Percentiles rank a stretch among this genome's conserved stretches.
These are phyloP conservation scores for Lachnellula cervina DNA, from an alignment of 2,329 filamentous ascomycete species.

Conservation along the genomic window DNA sequence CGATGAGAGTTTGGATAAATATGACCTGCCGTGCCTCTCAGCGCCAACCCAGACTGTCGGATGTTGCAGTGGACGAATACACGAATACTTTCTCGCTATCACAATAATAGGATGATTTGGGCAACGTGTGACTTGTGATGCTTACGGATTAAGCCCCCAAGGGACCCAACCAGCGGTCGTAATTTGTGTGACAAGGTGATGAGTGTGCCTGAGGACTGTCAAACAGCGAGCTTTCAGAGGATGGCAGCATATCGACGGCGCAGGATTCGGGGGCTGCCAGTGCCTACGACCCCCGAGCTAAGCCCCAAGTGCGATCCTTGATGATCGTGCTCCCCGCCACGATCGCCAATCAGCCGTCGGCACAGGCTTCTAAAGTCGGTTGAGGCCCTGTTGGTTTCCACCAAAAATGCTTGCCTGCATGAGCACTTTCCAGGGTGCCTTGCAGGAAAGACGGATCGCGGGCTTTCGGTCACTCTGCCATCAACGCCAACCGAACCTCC, in stretches of 20 bases:
- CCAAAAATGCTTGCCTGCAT: slow-evolving; percentile 3
- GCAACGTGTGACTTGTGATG: neutral
- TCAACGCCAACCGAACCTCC: neutral
- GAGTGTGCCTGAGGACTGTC: neutral
- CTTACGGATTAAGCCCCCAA: neutral
- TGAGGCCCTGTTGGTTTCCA: neutral
- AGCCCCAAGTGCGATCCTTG: neutral
- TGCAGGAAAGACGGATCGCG: slow-evolving; percentile 9
- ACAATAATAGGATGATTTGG: no score
- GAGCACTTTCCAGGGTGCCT: slow-evolving; percentile 17
- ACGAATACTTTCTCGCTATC: no score
- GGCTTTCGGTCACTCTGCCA: slow-evolving; percentile 5
- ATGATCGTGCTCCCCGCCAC: neutral
- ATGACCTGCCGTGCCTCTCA: neutral
- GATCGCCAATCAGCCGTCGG: slow-evolving; percentile 21
- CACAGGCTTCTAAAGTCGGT: slow-evolving; percentile 1
- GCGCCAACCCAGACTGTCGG: neutral
- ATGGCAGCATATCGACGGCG: neutral
- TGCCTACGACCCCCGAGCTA: neutral
- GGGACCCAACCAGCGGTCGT: neutral
- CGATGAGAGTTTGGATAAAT: neutral
- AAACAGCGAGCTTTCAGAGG: neutral
- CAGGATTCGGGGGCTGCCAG: neutral
- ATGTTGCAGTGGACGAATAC: neutral
- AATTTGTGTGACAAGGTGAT: neutral